Percentiles rank a stretch among this genome's conserved stretches.
Evolutionary conservation across 2,329 filamentous ascomycete genomes (phyloP).

Genomic region (Microsporum ferrugineum): DNA sequence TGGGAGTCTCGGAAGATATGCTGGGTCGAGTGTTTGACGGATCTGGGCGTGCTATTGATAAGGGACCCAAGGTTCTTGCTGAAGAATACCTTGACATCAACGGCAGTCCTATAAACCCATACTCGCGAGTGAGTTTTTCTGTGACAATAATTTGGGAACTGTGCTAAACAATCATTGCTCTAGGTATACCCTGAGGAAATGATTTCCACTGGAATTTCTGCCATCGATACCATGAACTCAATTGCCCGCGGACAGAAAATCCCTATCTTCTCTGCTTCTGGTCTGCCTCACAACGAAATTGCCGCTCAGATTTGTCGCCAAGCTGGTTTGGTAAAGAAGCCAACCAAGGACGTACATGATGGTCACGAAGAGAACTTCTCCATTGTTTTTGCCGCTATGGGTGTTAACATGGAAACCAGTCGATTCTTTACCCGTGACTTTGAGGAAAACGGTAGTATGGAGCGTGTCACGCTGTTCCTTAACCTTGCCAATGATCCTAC

Average conservation of each 20-base stretch:
- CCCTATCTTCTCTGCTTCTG: constrained; percentile 94
- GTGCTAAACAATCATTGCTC: not conserved
- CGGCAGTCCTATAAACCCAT: constrained; percentile 96
- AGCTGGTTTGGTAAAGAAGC: constrained; percentile 80
- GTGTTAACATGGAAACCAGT: constrained; percentile 98
- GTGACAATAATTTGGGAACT: not conserved
- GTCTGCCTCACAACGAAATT: constrained; percentile 99
- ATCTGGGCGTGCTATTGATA: constrained; percentile 95
- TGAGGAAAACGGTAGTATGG: constrained; percentile 97
- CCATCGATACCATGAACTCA: constrained; percentile 96
- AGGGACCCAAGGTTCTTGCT: constrained; percentile 93
- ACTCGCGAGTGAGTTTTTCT: constrained; percentile 61
- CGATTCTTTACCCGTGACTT: constrained; percentile 98
- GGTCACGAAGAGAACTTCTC: constrained; percentile 99
- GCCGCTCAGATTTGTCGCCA: constrained; percentile 98
- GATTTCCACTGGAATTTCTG: constrained; percentile 98
- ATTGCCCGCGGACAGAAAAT: constrained; percentile 99
- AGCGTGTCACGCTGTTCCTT: constrained; percentile 92
- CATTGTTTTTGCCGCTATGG: constrained; percentile 98
- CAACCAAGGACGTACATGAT: constrained; percentile 91
- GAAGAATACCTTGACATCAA: constrained; percentile 99
- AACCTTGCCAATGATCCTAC: constrained; percentile 99
- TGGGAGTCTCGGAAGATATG: constrained; percentile 99
- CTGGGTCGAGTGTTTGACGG: constrained; percentile 97
- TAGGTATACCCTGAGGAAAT: constrained; percentile 98